These are phyloP conservation scores for Phylloporus sp. DNA, from an alignment of 768 basidiomycete species.

Conservation along the genomic window DNA sequence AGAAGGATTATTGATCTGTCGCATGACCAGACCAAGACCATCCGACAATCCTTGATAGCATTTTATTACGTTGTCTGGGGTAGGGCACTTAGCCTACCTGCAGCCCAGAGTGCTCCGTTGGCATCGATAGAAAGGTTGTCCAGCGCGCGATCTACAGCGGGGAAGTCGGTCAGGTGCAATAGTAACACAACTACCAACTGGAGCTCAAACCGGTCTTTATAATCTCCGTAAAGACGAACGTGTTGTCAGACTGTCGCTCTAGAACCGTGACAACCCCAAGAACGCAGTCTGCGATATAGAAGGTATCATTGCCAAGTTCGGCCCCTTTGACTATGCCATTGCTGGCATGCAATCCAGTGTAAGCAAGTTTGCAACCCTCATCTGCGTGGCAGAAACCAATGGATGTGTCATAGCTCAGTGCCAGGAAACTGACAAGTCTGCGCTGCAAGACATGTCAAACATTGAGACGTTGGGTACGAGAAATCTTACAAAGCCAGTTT, in stretches of 20 bases:
- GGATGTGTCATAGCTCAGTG: constrained; percentile 37
- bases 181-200: background rate
- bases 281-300: constrained; percentile 53
- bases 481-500: constrained; percentile 47
- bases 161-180: constrained; percentile 6
- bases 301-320: constrained; percentile 45
- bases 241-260: constrained; percentile 55
- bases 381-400: constrained; percentile 63
- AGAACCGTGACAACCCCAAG: constrained; percentile 47
- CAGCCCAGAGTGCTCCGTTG: constrained; percentile 58
- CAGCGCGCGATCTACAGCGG: constrained; percentile 40
- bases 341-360: constrained; percentile 42
- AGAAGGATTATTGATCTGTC: constrained; percentile 42
- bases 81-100: constrained; percentile 36
- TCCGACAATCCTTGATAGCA: constrained; percentile 40
- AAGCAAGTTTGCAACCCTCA: constrained; percentile 57
- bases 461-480: background rate
- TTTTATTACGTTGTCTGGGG: background rate
- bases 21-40: constrained; percentile 26
- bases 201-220: constrained; percentile 46
- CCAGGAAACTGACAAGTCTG: constrained; percentile 24
- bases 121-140: constrained; percentile 62
- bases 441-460: constrained; percentile 12
- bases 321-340: constrained; percentile 58
- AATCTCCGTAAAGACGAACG: constrained; percentile 48